These are phyloP conservation scores for Odontarrhena argentea DNA, from an alignment of 345 rosid genomes.

Conservation along the genomic window DNA sequence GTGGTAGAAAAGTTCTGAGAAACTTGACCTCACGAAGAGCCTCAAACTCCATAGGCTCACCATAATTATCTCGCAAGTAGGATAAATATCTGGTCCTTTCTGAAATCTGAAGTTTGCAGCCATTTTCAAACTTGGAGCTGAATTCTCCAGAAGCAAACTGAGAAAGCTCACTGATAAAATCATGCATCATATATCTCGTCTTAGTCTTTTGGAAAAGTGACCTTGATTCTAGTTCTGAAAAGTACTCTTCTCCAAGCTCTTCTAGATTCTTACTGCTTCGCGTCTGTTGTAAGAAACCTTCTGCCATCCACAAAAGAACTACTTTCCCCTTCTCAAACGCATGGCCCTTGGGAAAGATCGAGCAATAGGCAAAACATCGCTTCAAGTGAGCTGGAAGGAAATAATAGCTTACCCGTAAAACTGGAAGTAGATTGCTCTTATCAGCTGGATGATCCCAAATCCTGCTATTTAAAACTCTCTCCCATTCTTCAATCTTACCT, in stretches of 20 bases:
- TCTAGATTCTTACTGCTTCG: slow-evolving; percentile 37
- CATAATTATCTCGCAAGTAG: slow-evolving; percentile 38
- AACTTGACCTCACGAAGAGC: slow-evolving; percentile 39
- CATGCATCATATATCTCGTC: slow-evolving; percentile 45
- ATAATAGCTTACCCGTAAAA: slow-evolving; percentile 44
- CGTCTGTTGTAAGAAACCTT: slow-evolving; percentile 44
- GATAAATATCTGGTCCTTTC: slow-evolving; percentile 45
- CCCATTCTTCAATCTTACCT: slow-evolving; percentile 43
- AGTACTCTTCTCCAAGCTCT: slow-evolving; percentile 46
- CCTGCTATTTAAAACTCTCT: slow-evolving; percentile 43
- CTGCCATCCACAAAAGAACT: slow-evolving; percentile 48
- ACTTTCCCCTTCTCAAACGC: slow-evolving; percentile 43
- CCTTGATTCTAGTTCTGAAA: slow-evolving; percentile 40
- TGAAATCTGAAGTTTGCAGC: slow-evolving; percentile 16
- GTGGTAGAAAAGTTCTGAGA: slow-evolving; percentile 48
- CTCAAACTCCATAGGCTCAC: slow-evolving; percentile 38
- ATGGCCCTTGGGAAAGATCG: slow-evolving; percentile 46
- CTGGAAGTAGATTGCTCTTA: slow-evolving; percentile 38
- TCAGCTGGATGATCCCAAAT: slow-evolving; percentile 48
- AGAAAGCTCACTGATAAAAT: slow-evolving; percentile 45
- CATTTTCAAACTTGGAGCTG: slow-evolving; percentile 40
- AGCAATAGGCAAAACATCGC: slow-evolving; percentile 48
- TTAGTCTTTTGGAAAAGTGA: slow-evolving; percentile 40
- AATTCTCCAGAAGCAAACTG: slow-evolving; percentile 44
- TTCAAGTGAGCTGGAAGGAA: slow-evolving; percentile 44